These are phyloP conservation scores for Aspergillus sp. DNA, from an alignment of 2,329 filamentous ascomycete genomes.

Conservation along the genomic window DNA sequence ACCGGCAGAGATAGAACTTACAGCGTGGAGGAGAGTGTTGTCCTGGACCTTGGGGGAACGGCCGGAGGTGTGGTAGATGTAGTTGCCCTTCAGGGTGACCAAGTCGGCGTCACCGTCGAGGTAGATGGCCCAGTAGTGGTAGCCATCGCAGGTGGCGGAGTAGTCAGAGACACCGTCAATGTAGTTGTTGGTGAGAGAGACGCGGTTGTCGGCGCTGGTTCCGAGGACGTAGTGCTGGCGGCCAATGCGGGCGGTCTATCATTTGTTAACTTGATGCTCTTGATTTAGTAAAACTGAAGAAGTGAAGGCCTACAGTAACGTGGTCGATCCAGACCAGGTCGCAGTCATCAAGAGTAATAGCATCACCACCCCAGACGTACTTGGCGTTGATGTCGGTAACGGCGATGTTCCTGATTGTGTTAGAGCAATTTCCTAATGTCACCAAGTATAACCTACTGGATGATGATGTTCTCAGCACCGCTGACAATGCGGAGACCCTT, in stretches of 20 bases:
- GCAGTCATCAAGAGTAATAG: conserved; percentile 54
- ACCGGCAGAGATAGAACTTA: conserved; percentile 15
- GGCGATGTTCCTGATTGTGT: conserved; percentile 16
- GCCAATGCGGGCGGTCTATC: conserved; percentile 57
- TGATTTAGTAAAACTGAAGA: not conserved
- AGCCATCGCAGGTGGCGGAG: conserved; percentile 60
- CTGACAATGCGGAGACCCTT: conserved; percentile 58
- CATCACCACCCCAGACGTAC: conserved; percentile 64
- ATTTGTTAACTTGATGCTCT: not conserved
- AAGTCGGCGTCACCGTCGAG: conserved; percentile 58
- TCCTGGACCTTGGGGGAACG: conserved; percentile 55
- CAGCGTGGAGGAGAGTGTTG: conserved; percentile 59
- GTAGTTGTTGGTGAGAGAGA: conserved; percentile 63
- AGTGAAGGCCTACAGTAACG: conserved; percentile 38
- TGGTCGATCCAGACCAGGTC: conserved; percentile 55
- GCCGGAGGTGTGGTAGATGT: conserved; percentile 59
- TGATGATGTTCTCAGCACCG: conserved; percentile 59
- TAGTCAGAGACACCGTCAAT: conserved; percentile 58
- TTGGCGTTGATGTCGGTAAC: conserved; percentile 55
- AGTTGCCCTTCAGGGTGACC: conserved; percentile 63
- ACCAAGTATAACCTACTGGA: conserved; percentile 43
- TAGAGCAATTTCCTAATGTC: not conserved
- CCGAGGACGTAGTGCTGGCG: conserved; percentile 65
- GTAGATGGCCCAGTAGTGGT: conserved; percentile 64
- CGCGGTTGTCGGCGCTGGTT: conserved; percentile 54